Base-by-base conservation (phyloP, 1,284 basidiomycete genomes). In the Pseudozyma sp. region DNA sequence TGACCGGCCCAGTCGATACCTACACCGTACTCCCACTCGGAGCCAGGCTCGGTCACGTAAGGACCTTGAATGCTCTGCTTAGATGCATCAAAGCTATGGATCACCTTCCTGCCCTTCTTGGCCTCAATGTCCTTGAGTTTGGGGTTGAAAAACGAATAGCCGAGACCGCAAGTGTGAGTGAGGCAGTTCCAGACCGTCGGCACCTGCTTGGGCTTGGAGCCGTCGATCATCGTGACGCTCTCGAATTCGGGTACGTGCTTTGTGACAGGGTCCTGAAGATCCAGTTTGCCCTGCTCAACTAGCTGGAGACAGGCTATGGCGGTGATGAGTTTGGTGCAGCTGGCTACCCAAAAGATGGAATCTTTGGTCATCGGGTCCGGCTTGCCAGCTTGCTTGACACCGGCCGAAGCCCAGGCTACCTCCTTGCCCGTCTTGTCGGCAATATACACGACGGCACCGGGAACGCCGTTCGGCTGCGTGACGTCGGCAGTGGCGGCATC, bases 291-390 rank as follows among this genome's bases (percentile, higher is more conserved):
- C 34, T 70, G 67, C 55, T 85, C 84, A 13, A 83, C 78, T 7
- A 84, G 68, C 63, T 83, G 83, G 50, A 85, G 77, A 29, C 68
- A 72, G 9, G 84, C 79, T 7, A 84, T 79, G 43, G 77, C 74
- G 4, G 83, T 84, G 61, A 84, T 69, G 53, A 83, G 68, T 75
- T 85, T 85, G 53, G 84, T 85, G 64, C 69, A 77, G 44, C 77
- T 79, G 47, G 68, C 77, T 7, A 83, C 68, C 76, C 76, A 78
- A 24, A 75, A 73, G 37, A 76, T 49, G 14, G 59, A 59, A 71
- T 86, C 54, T 11, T 66, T 66, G 35, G 69, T 71, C 68, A 75
- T 76, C 30, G 61, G 62, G 14, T 61, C 73, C 1, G 53, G 17
- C 47, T 66, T 67, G 33, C 70, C 75, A 7, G 75, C 63, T n/a